Evolutionary conservation across 345 rosid genomes (phyloP), one percentile per base, ranked within the genome.

Genomic region (Toxicodendron radicans): DNA sequence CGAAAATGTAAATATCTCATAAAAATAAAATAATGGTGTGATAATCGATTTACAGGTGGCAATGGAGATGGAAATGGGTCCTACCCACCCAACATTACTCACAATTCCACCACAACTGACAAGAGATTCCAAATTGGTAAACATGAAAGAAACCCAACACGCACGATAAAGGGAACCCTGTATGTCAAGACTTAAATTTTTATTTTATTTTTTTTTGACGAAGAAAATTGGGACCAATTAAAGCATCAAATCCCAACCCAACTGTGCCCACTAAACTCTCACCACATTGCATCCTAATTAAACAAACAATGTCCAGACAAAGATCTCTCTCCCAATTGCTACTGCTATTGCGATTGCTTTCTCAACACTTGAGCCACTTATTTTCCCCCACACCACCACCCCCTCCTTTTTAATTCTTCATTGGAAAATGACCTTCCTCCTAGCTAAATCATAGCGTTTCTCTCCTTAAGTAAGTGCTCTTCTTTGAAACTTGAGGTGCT

Each of bases 111-210:
- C 57, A 66, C 70, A 66, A 73, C 59, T 68, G 80, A 83, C 82
- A 73, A 76, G 75, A 79, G 79, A 81, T 79, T 76, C 76, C 84
- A 74, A 76, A 11, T 68, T 71, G 81, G 83, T 72, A 76, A 81
- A 77, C 80, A 81, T 81, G 81, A 84, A 84, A 77, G 81, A 65
- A 77, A 81, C 83, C 75, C 85, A 65, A 77, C 81, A 48, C 60
- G 78, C 85, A 84, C 81, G 85, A 74, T 83, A 78, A 78, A 76
- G 77, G 58, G 10, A n/a, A 18, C 23, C 65, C 68, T 66, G 51
- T 2, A 33, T 57, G 20, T 21, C 14, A 70, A 56, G 64, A 58
- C 30, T 45, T 32, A 9, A 18, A 21, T 27, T 27, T 20, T 38
- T 38, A 0, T 38, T 38, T 38, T 38, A n/a, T 38, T 35, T 35